phyloP scores from a whole-genome alignment of 352 stramenopile species.

The Phytopythium aichiense region DNA sequence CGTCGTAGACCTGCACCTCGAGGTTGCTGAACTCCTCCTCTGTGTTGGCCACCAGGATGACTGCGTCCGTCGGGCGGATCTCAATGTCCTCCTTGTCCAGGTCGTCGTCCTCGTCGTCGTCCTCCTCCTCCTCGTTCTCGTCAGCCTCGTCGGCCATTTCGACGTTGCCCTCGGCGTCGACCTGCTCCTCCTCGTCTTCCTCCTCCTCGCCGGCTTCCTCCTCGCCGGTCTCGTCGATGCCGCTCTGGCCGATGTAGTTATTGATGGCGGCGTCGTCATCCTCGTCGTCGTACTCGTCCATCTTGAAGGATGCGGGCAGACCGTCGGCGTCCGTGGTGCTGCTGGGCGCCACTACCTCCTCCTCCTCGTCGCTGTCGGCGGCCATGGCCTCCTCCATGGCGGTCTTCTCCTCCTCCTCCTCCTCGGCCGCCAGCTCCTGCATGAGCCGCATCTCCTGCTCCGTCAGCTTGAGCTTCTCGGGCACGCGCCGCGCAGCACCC shows the following conservation, averaged over 20 bases:
- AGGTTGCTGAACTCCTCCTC: constrained; percentile 98
- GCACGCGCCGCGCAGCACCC: constrained; percentile 47
- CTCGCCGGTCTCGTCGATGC: constrained; percentile 24
- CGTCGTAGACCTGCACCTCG: constrained; percentile 99
- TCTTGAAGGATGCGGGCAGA: constrained; percentile 71
- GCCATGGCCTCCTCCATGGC: constrained; percentile 48
- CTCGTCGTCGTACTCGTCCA: constrained; percentile 88
- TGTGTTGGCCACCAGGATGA: constrained; percentile 96
- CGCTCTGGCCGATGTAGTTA: constrained; percentile 56
- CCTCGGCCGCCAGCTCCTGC: constrained; percentile 67
- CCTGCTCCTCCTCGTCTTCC: constrained; percentile 25
- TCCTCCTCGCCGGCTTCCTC: constrained; percentile 26
- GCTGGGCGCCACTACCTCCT: constrained; percentile 8
- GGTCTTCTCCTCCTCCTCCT: constrained; percentile 59
- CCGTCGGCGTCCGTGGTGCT: constrained; percentile 38
- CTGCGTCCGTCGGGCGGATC: constrained; percentile 91
- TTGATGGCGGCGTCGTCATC: constrained; percentile 79
- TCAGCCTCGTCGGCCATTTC: constrained; percentile 41
- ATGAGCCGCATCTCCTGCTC: constrained; percentile 81
- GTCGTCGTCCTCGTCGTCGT: constrained; percentile 61
- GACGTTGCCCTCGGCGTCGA: constrained; percentile 47
- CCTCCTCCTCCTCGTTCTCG: constrained; percentile 51
- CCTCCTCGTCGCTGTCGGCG: constrained; percentile 44
- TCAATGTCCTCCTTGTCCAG: constrained; percentile 92
- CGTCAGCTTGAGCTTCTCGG: constrained; percentile 85